These are phyloP conservation scores for Penicillium sp. DNA, from an alignment of 2,329 filamentous ascomycete genomes.

Conservation along the genomic window DNA sequence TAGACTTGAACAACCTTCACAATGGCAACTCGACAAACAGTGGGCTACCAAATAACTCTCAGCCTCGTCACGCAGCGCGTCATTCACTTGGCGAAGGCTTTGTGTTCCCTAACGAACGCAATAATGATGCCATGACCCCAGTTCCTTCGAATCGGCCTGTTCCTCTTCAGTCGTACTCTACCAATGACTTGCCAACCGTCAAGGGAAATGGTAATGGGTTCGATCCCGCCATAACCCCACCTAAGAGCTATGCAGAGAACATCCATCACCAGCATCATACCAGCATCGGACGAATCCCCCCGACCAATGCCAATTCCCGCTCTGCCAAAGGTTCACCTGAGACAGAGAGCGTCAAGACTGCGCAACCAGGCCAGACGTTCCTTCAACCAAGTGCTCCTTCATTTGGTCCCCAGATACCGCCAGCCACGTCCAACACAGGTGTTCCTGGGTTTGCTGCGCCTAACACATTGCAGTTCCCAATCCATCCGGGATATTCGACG, in stretches of 20 bases:
- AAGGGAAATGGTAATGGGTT: constrained; percentile 68
- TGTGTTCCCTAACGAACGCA: constrained; percentile 35
- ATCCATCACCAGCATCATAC: constrained; percentile 77
- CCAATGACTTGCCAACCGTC: constrained; percentile 83
- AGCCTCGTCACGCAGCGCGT: constrained; percentile 45
- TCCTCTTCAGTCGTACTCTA: constrained; percentile 77
- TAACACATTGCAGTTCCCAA: constrained; percentile 42
- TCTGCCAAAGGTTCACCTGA: constrained; percentile 54
- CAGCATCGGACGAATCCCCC: constrained; percentile 78
- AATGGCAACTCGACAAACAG: constrained; percentile 35
- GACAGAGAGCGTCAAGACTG: constrained; percentile 54
- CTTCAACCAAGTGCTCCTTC: constrained; percentile 79
- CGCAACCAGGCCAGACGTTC: constrained; percentile 68
- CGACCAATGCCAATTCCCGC: constrained; percentile 63
- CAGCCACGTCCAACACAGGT: constrained; percentile 37
- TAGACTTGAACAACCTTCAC: constrained; percentile 41
- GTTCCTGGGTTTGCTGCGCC: constrained; percentile 31
- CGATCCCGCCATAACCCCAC: constrained; percentile 47
- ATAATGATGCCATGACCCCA: constrained; percentile 30
- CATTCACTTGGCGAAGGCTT: constrained; percentile 52
- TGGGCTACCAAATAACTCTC: constrained; percentile 26
- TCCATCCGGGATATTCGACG: constrained; percentile 55
- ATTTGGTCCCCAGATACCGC: constrained; percentile 69
- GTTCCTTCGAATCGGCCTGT: constrained; percentile 44
- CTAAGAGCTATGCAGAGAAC: constrained; percentile 65